Evolutionary conservation across 2,329 filamentous ascomycete species (phyloP).

Genomic region (Aspergillus tanneri): DNA sequence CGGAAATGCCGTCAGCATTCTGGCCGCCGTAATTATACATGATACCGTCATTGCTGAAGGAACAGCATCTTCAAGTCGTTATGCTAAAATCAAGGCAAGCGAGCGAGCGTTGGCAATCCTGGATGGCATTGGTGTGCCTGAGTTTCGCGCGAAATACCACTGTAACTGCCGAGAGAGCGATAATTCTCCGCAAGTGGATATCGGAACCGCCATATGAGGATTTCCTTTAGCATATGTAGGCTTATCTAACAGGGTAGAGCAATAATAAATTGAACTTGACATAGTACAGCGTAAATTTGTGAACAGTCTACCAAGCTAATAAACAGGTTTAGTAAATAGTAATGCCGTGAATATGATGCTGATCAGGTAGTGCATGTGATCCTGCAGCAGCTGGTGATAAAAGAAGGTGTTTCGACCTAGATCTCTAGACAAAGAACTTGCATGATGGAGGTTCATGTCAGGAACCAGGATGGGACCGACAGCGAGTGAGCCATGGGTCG

Average conservation of each 20-base stretch:
- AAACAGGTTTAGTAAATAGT: no score
- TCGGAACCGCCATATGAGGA: slow-evolving; percentile 33
- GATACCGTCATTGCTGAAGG: slow-evolving; percentile 63
- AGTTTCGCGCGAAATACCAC: slow-evolving; percentile 60
- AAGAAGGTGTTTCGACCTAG: no score
- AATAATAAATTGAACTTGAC: no score
- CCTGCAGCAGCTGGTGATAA: no score
- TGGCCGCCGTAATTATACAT: slow-evolving; percentile 77
- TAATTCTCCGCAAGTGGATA: slow-evolving; percentile 14
- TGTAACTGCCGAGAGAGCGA: slow-evolving; percentile 59
- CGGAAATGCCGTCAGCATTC: slow-evolving; percentile 51
- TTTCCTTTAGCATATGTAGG: neutral
- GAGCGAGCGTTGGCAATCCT: slow-evolving; percentile 43
- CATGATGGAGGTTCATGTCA: neutral
- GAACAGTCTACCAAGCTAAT: no score
- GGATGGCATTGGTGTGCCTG: slow-evolving; percentile 51
- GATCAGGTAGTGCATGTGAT: no score
- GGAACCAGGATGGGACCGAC: neutral
- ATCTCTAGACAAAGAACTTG: no score
- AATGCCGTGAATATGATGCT: no score
- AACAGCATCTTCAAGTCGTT: slow-evolving; percentile 62
- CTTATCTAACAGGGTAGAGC: no score
- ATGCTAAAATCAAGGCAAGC: slow-evolving; percentile 65
- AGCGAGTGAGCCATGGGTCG: slow-evolving; percentile 2
- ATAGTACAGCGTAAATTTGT: no score